Base-by-base conservation (phyloP, 306 rosid species). In the Corylus avellana region DNA sequence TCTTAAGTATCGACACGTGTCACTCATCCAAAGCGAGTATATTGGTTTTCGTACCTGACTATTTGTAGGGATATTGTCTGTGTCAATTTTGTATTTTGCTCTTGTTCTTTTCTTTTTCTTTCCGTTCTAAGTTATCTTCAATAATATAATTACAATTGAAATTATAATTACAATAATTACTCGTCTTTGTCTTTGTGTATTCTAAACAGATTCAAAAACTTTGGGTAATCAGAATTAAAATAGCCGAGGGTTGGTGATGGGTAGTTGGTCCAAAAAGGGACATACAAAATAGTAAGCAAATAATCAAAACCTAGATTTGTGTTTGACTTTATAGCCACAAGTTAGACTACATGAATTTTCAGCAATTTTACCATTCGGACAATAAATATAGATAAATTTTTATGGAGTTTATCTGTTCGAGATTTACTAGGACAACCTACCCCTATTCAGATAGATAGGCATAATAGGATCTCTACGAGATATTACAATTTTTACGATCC, bases 21-120 rank as follows among this genome's bases (percentile, higher is more conserved):
- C 32, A 16, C 5, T 8, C 1, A 0, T 1, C 0, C 1, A 0
- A 11, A 29, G 76, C 75, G 81, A 78, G 81, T 78, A 56, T n/a
- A 0, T 3, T 5, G 12, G 2, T 12, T 66, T 18, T 1, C 0
- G 12, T 35, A 62, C 18, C 14, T 32, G 4, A 18, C 14, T 18
- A 1, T 2, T 1, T 66, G 25, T 37, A 39, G 44, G 49, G 25
- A 9, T 10, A 27, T 1, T 5, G 22, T 37, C 18, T 13, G 46
- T 63, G 70, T 16, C 47, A 64, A 17, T 69, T 69, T 54, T 77
- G 55, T 78, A 32, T 78, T 79, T 37, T 32, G 14, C 77, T 49
- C 63, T 72, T 62, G 4, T 14, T 35, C 44, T 27, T 61, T 71
- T 61, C 39, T 49, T 12, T 3, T 10, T 58, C 48, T 72, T 56